phyloP scores from a whole-genome alignment of 331 rosid genomes.

The Arachis monticola region DNA sequence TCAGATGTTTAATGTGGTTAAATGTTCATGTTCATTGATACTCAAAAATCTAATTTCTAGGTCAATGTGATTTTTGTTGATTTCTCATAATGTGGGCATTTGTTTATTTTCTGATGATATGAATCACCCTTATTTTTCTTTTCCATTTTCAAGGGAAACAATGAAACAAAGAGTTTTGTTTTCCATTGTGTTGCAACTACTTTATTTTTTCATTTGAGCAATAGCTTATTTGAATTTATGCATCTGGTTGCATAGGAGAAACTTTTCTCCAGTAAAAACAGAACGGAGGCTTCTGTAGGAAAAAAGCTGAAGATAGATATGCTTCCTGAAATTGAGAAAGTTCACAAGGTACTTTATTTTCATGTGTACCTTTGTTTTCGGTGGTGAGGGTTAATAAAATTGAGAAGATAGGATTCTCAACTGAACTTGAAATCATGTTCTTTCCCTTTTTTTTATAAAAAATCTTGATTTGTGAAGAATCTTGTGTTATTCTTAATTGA shows the following conservation, averaged over 20 bases:
- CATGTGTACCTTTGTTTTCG: neutral
- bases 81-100: neutral
- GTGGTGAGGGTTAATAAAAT: conserved; percentile 7
- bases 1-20: conserved; percentile 6
- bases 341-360: conserved; percentile 72
- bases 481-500: conserved; percentile 10
- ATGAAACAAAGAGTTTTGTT: neutral
- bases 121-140: conserved; percentile 8
- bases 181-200: neutral
- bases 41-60: neutral
- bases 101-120: neutral
- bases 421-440: conserved; percentile 14
- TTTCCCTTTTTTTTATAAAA: neutral
- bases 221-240: conserved; percentile 42
- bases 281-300: conserved; percentile 84
- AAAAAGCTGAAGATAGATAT: conserved; percentile 88
- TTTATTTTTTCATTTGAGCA: conserved; percentile 9
- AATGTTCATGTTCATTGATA: neutral
- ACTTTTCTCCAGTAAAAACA: conserved; percentile 83
- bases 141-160: conserved; percentile 1
- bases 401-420: conserved; percentile 24
- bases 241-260: conserved; percentile 66
- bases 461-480: conserved; percentile 23
- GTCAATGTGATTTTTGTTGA: conserved; percentile 15
- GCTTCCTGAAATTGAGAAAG: conserved; percentile 97